phyloP scores from a whole-genome alignment of 2,329 filamentous ascomycete genomes.

The Rhynchosporium graminicola region DNA sequence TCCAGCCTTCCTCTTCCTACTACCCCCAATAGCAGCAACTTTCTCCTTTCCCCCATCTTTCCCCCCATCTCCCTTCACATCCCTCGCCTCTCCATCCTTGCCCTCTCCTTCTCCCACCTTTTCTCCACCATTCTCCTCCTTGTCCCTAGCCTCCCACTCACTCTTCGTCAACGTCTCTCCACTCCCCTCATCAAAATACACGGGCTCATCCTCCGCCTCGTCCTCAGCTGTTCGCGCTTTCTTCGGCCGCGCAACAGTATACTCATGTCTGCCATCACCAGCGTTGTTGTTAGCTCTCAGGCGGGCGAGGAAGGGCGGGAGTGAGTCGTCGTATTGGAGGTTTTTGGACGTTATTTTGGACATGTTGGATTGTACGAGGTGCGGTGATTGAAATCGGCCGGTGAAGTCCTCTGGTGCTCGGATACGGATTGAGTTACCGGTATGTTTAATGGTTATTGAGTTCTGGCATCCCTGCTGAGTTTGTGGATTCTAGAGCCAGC shows the following conservation, averaged over 20 bases:
- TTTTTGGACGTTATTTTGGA: conserved; percentile 71
- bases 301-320: conserved; percentile 62
- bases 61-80: conserved; percentile 28
- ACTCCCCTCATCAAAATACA: conserved; percentile 72
- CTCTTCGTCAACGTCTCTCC: conserved; percentile 53
- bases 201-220: conserved; percentile 74
- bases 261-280: conserved; percentile 48
- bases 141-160: conserved; percentile 38
- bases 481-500: not conserved
- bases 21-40: conserved; percentile 46
- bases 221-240: conserved; percentile 61
- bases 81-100: conserved; percentile 13
- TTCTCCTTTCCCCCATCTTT: conserved; percentile 36
- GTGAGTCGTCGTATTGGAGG: conserved; percentile 62
- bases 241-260: conserved; percentile 40
- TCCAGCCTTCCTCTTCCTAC: conserved; percentile 57
- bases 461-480: conserved; percentile 6
- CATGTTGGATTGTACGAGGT: conserved; percentile 19
- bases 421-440: not conserved
- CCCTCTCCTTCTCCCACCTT: conserved; percentile 16
- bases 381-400: too few relatives aligned
- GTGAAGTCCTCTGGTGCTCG: not conserved
- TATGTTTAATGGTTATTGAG: not conserved
- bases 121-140: conserved; percentile 30
- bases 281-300: conserved; percentile 55